Evolutionary conservation across 495 filamentous ascomycete genomes (phyloP), one percentile per base, ranked within the genome.

Genomic region (Pseudotulostoma volvatum): DNA sequence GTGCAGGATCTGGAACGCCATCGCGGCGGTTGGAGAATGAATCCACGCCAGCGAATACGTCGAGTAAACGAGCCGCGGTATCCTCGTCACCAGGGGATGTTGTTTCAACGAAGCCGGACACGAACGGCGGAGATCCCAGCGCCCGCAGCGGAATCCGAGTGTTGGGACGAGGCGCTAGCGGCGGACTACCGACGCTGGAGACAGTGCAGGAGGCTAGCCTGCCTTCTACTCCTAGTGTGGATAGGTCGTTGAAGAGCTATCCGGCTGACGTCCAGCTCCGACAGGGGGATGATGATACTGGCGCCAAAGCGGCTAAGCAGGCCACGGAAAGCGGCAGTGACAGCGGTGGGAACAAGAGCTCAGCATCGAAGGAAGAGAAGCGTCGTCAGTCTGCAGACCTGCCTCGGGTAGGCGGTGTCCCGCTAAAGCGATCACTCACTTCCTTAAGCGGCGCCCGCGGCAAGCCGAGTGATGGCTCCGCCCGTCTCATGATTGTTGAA

Each of bases 401-500:
- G 4, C 57, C 46, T 33, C 38, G 46, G 3, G 36, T 50, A 28
- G 43, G 47, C 34, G 46, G 54, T n/a, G 49, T 66, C n/a, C 50
- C 70, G 23, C 58, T 63, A 3, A 63, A 69, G 39, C 56, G 59
- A 33, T 72, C 68, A 0, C 56, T 57, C n/a, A 63, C 68, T 4
- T 67, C 67, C 4, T 49, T 72, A 3, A 64, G 58, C 13, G 61
- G 40, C 15, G 53, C 59, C 2, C 68, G 68, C 32, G 62, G 71
- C 23, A 73, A 84, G 60, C 65, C 71, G 20, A 53, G 70, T 31
- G 87, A 95, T 51, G 76, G 74, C 7, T 78, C 84, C 9, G 72
- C 82, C 20, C 77, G 78, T 48, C 93, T 84, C 46, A 97, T 97
- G 90, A 95, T 83, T 28, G 88, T 97, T 9, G 90, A 97, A 60